phyloP scores from a whole-genome alignment of 73 alveolate species.

The Paramecium biaurelia region DNA sequence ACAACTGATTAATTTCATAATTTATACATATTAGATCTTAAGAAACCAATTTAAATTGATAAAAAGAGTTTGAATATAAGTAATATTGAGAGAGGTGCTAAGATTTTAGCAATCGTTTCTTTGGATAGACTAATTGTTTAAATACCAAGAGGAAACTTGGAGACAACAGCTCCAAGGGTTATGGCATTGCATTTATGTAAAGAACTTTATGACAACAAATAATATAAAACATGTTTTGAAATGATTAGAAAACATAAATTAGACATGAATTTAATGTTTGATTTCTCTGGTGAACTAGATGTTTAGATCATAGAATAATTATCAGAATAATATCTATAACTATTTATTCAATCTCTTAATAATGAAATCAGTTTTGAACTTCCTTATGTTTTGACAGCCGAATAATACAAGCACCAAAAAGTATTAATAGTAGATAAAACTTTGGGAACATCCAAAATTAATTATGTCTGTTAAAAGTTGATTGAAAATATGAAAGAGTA shows the following conservation, averaged over 20 bases:
- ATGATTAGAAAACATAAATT: constrained; percentile 89
- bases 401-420: constrained; percentile 47
- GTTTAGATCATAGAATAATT: constrained; percentile 80
- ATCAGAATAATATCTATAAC: constrained; percentile 78
- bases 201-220: constrained; percentile 73
- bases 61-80: constrained; percentile 80
- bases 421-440: constrained; percentile 45
- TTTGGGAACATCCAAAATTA: constrained; percentile 45
- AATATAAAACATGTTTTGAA: constrained; percentile 86
- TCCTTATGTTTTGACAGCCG: constrained; percentile 48
- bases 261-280: constrained; percentile 92
- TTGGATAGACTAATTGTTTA: constrained; percentile 79
- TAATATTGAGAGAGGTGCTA: constrained; percentile 94
- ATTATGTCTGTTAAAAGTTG: constrained; percentile 52
- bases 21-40: constrained; percentile 80
- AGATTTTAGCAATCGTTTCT: constrained; percentile 77
- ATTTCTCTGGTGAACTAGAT: constrained; percentile 88
- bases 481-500: constrained; percentile 59
- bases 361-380: constrained; percentile 69
- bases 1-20: constrained; percentile 86
- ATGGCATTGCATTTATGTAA: constrained; percentile 81
- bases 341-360: constrained; percentile 86
- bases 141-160: constrained; percentile 97
- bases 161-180: constrained; percentile 87
- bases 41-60: constrained; percentile 74